Evolutionary conservation across 2,329 filamentous ascomycete species (phyloP).

Genomic region (Alternaria sp.): DNA sequence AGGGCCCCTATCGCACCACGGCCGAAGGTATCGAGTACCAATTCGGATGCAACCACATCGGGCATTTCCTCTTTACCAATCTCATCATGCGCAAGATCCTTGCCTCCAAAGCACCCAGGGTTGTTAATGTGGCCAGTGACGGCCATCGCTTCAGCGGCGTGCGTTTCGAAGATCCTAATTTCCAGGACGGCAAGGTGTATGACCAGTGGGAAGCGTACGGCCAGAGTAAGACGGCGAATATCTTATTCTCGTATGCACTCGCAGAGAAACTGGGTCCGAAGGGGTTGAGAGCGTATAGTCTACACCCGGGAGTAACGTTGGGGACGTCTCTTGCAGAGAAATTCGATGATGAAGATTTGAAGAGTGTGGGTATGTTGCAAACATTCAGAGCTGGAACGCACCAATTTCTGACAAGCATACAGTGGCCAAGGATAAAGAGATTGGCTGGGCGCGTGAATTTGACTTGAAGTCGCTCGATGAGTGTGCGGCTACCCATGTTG

Average conservation of each 20-base stretch:
- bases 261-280: conserved; percentile 33
- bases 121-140: conserved; percentile 56
- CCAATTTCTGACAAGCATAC: not conserved
- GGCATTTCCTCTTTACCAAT: conserved; percentile 59
- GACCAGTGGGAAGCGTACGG: conserved; percentile 58
- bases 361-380: conserved; percentile 23
- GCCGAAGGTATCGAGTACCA: conserved; percentile 52
- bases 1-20: conserved; percentile 35
- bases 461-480: conserved; percentile 40
- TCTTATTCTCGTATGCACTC: conserved; percentile 44
- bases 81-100: conserved; percentile 57
- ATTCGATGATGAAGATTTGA: conserved; percentile 34
- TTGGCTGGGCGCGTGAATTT: conserved; percentile 35
- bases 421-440: conserved; percentile 29
- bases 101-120: conserved; percentile 42
- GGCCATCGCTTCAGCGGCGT: conserved; percentile 53
- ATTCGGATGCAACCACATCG: conserved; percentile 61
- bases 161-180: conserved; percentile 56
- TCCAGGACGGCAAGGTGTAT: conserved; percentile 54
- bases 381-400: not conserved
- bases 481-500: conserved; percentile 44
- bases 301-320: conserved; percentile 43
- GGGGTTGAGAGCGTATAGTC: conserved; percentile 38
- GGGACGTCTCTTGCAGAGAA: conserved; percentile 36
- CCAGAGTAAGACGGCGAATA: conserved; percentile 63